Evolutionary conservation across 2,329 filamentous ascomycete species (phyloP).

Genomic region (Pseudogymnoascus sp.): DNA sequence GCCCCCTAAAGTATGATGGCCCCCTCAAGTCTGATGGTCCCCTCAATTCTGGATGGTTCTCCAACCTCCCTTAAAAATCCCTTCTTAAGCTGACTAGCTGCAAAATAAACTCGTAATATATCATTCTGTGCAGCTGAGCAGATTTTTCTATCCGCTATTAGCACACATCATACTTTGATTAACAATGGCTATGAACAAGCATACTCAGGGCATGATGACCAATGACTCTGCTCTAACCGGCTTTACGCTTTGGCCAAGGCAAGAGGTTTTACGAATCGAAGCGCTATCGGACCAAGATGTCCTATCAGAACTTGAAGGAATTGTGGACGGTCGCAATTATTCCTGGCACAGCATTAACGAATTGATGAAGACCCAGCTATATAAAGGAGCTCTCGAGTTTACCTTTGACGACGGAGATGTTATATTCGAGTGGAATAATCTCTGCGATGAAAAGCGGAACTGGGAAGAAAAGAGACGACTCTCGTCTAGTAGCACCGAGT

Average conservation of each 20-base stretch:
- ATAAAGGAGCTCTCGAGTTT: conserved; percentile 16
- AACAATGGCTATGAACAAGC: neutral
- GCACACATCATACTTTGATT: neutral
- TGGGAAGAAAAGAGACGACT: conserved; percentile 15
- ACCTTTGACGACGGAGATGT: conserved; percentile 14
- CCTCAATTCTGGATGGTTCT: neutral
- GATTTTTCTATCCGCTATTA: neutral
- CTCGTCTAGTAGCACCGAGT: conserved; percentile 11
- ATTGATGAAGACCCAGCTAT: conserved; percentile 13
- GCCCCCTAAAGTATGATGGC: neutral
- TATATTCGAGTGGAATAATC: conserved; percentile 18
- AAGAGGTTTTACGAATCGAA: conserved; percentile 15
- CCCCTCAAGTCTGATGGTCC: neutral
- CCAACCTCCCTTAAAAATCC: neutral
- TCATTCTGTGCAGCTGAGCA: neutral
- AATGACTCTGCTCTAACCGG: neutral
- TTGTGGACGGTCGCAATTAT: conserved; percentile 16
- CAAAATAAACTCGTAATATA: neutral
- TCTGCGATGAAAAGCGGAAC: conserved; percentile 16
- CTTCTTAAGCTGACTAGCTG: neutral
- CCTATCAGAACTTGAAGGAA: conserved; percentile 13
- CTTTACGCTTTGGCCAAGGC: conserved; percentile 10
- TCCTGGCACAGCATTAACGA: conserved; percentile 17
- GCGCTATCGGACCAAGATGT: conserved; percentile 14
- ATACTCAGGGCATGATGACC: neutral